phyloP scores from a whole-genome alignment of 73 alveolate species.

The Paramecium tetraurelia region DNA sequence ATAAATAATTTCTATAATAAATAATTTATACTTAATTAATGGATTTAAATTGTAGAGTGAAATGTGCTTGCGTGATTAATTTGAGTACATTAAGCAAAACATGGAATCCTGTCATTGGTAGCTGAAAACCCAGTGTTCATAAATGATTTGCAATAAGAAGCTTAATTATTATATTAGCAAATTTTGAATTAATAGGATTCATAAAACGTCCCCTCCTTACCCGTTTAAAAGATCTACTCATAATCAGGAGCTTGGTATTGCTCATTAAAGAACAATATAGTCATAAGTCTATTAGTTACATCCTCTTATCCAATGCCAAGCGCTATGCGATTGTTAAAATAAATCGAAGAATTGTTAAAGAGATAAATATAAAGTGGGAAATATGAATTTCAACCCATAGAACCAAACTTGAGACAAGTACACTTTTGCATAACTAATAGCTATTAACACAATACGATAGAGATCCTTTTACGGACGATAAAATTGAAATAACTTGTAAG shows the following conservation, averaged over 20 bases:
- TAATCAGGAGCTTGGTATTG: slow-evolving; percentile 52
- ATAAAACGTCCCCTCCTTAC: neutral
- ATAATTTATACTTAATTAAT: neutral
- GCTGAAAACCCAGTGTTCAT: slow-evolving; percentile 15
- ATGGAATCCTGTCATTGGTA: slow-evolving; percentile 16
- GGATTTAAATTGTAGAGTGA: slow-evolving; percentile 48
- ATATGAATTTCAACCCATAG: neutral
- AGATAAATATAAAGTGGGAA: neutral
- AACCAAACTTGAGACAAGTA: slow-evolving; percentile 28
- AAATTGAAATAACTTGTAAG: slow-evolving; percentile 32
- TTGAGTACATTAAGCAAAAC: neutral
- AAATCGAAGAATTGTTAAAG: slow-evolving; percentile 36
- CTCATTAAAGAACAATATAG: neutral
- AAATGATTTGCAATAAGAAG: slow-evolving; percentile 28
- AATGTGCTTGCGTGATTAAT: neutral
- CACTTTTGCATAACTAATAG: neutral
- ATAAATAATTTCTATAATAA: neutral
- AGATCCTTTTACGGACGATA: slow-evolving; percentile 32
- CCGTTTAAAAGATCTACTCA: slow-evolving; percentile 28
- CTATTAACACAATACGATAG: neutral
- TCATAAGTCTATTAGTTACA: neutral
- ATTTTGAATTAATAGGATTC: neutral
- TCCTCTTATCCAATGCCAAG: slow-evolving; percentile 16
- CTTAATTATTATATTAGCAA: slow-evolving; percentile 11
- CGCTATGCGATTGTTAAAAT: slow-evolving; percentile 22